Conservation (phyloP, 371 early-diverging fungal genomes). For the Phascolomyces articulosus region DNA sequence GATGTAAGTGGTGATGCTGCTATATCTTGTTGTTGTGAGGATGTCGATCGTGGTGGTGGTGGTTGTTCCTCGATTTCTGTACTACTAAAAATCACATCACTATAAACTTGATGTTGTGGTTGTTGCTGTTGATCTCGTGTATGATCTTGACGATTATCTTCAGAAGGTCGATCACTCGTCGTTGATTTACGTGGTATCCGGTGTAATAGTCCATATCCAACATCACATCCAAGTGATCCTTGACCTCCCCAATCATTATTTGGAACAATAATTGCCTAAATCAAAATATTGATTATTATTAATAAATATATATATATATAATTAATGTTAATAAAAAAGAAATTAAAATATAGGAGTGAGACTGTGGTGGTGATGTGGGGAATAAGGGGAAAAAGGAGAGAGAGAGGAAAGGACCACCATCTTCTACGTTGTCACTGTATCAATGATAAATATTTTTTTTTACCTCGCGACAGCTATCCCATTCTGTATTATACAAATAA, state of each 20-base stretch:
- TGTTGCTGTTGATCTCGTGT: not conserved
- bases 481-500: slow-evolving; percentile 66
- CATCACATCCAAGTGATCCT: slow-evolving; percentile 72
- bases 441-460: not conserved
- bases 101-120: slow-evolving; percentile 10
- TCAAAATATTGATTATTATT: no score
- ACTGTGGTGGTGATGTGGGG: no score
- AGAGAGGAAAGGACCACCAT: no score
- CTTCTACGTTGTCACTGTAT: no score
- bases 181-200: slow-evolving; percentile 19
- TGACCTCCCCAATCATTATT: slow-evolving; percentile 75
- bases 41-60: not conserved
- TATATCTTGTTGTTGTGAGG: no score
- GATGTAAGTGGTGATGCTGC: no score
- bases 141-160: slow-evolving; percentile 10
- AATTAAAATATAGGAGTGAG: no score
- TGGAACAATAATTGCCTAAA: slow-evolving; percentile 64
- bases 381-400: no score
- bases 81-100: slow-evolving; percentile 19
- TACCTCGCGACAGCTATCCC: slow-evolving; percentile 71
- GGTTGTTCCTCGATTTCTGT: slow-evolving; percentile 9
- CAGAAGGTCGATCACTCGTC: slow-evolving; percentile 1
- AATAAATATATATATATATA: no score
- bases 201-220: slow-evolving; percentile 53
- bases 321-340: not conserved